Conservation (phyloP, 768 basidiomycete species). For the Tulasnella sp. region DNA sequence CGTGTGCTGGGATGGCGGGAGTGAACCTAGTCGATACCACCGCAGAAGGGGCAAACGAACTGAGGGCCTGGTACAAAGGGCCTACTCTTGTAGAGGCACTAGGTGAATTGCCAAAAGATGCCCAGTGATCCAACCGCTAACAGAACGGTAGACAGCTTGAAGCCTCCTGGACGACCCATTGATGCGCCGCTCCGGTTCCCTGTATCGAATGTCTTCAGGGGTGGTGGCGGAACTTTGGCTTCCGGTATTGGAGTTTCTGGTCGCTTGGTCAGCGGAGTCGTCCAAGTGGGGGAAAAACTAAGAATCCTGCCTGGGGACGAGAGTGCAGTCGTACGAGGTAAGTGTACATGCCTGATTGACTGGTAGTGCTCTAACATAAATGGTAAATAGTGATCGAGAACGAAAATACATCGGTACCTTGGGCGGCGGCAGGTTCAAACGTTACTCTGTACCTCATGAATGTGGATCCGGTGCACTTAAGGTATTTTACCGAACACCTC, state of each 20-base stretch:
- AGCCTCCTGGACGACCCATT: slow-evolving; percentile 70
- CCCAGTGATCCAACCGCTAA: neutral
- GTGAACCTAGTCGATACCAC: slow-evolving; percentile 57
- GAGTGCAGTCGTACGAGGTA: slow-evolving; percentile 55
- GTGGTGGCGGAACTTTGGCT: slow-evolving; percentile 50
- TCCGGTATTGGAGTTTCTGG: slow-evolving; percentile 65
- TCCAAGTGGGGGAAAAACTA: slow-evolving; percentile 84
- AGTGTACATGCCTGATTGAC: slow-evolving; percentile 17
- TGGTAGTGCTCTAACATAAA: neutral
- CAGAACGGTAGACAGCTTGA: slow-evolving; percentile 48
- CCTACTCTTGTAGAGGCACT: slow-evolving; percentile 73
- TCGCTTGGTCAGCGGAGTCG: slow-evolving; percentile 70
- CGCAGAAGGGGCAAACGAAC: slow-evolving; percentile 33
- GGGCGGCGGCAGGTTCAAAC: slow-evolving; percentile 86
- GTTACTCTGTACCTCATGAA: slow-evolving; percentile 71
- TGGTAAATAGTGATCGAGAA: slow-evolving; percentile 59
- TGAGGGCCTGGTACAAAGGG: slow-evolving; percentile 72
- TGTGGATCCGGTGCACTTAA: slow-evolving; percentile 74
- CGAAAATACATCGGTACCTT: slow-evolving; percentile 63
- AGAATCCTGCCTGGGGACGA: slow-evolving; percentile 89
- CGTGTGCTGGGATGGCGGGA: slow-evolving; percentile 82
- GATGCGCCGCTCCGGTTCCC: slow-evolving; percentile 70
- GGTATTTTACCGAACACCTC: slow-evolving; percentile 20
- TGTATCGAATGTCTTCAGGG: slow-evolving; percentile 90
- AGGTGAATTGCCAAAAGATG: slow-evolving; percentile 36